These are phyloP conservation scores for Trichoderma semiorbis DNA, from an alignment of 2,329 filamentous ascomycete genomes.

Conservation along the genomic window DNA sequence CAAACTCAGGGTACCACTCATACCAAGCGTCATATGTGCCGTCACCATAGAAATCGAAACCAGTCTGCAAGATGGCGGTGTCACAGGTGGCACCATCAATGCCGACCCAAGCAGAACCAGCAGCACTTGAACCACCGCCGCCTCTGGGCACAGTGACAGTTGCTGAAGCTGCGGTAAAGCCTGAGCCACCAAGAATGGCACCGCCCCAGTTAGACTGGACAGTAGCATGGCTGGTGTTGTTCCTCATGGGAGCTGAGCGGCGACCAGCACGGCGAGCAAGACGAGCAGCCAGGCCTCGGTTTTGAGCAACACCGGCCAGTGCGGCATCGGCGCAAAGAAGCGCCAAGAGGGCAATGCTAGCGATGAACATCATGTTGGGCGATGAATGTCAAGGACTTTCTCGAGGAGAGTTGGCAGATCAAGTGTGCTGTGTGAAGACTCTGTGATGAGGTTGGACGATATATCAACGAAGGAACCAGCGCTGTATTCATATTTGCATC, in stretches of 20 bases:
- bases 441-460: not conserved
- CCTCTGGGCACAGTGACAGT: conserved; percentile 6
- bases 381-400: not conserved
- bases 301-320: not conserved
- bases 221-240: not conserved
- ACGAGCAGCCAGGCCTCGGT: conserved; percentile 3
- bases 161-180: not conserved
- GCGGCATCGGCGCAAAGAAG: conserved; percentile 8
- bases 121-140: conserved; percentile 5
- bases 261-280: conserved; percentile 9
- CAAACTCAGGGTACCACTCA: conserved; percentile 10
- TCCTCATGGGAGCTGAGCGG: not conserved
- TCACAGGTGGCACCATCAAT: not conserved
- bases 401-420: not conserved
- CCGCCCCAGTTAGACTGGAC: conserved; percentile 15
- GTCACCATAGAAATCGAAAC: conserved; percentile 12
- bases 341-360: not conserved
- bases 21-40: conserved; percentile 15
- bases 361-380: not conserved
- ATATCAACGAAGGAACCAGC: not conserved
- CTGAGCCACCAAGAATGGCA: not conserved
- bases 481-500: not conserved
- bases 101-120: conserved; percentile 11
- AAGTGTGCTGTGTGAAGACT: not conserved
- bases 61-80: not conserved